These are phyloP conservation scores for Cercospora zeae-maydis DNA, from an alignment of 2,329 filamentous ascomycete genomes.

Conservation along the genomic window DNA sequence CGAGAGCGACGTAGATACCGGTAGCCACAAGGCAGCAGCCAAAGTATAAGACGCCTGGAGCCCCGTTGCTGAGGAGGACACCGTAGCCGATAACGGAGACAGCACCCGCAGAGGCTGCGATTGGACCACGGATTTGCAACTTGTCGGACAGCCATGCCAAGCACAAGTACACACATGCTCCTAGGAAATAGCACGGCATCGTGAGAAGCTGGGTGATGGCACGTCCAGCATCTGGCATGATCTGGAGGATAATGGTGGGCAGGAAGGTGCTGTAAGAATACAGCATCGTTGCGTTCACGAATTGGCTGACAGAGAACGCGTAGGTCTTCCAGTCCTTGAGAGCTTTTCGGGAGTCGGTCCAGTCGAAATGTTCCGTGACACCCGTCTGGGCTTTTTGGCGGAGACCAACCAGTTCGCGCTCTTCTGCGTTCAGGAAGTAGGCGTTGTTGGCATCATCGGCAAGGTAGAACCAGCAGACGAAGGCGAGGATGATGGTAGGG, in stretches of 20 bases:
- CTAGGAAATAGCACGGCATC: conserved; percentile 72
- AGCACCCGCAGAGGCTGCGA: conserved; percentile 58
- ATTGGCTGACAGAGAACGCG: conserved; percentile 65
- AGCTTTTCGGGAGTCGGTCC: conserved; percentile 62
- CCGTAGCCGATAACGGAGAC: conserved; percentile 38
- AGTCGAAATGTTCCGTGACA: conserved; percentile 52
- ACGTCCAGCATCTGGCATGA: conserved; percentile 58
- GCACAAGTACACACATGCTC: conserved; percentile 65
- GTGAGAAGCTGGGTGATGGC: conserved; percentile 71
- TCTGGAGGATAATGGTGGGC: conserved; percentile 70
- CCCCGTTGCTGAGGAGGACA: conserved; percentile 59
- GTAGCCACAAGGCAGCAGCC: conserved; percentile 73
- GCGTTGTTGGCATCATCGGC: conserved; percentile 65
- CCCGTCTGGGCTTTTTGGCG: conserved; percentile 51
- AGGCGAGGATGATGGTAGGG: conserved; percentile 40
- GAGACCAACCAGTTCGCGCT: conserved; percentile 56
- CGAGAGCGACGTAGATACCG: conserved; percentile 63
- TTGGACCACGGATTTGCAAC: conserved; percentile 62
- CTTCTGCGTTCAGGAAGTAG: conserved; percentile 56
- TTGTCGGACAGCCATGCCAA: conserved; percentile 66
- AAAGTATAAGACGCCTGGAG: conserved; percentile 66
- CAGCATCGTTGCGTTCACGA: conserved; percentile 71
- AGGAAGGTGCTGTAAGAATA: conserved; percentile 77
- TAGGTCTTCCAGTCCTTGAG: conserved; percentile 75
- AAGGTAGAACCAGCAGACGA: conserved; percentile 42